Conservation (phyloP, 2,329 filamentous ascomycete genomes). For the Paramyrothecium roridum region DNA sequence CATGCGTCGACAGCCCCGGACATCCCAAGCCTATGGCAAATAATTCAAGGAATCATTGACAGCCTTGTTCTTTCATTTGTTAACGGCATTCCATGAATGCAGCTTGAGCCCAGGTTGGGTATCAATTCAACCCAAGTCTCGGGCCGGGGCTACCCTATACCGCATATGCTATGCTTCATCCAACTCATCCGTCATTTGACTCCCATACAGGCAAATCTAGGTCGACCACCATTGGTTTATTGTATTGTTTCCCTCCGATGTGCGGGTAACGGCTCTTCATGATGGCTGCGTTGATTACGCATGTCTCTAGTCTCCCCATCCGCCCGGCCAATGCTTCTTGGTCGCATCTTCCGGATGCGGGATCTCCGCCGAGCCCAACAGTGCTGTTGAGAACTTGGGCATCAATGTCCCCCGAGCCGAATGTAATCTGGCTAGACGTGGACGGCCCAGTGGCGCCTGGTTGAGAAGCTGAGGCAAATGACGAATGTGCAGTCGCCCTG, state of each 20-base stretch:
- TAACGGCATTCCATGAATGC: neutral
- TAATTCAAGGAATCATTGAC: neutral
- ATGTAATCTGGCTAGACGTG: slow-evolving; percentile 1
- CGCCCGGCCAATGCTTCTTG: slow-evolving; percentile 34
- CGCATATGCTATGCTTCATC: neutral
- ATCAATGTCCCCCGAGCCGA: slow-evolving; percentile 12
- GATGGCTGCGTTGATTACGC: slow-evolving; percentile 76
- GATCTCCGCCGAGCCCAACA: slow-evolving; percentile 34
- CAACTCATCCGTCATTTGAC: neutral
- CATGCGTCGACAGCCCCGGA: neutral
- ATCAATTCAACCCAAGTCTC: slow-evolving; percentile 12
- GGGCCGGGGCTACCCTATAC: slow-evolving; percentile 9
- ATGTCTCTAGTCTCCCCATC: slow-evolving; percentile 62
- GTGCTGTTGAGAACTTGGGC: slow-evolving; percentile 17
- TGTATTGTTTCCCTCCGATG: slow-evolving; percentile 57
- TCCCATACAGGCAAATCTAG: slow-evolving; percentile 61
- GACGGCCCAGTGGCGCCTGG: neutral
- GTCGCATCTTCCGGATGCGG: slow-evolving; percentile 39
- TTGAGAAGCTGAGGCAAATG: neutral
- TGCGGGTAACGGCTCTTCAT: slow-evolving; percentile 67
- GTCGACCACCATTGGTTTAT: slow-evolving; percentile 84
- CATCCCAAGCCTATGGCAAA: neutral
- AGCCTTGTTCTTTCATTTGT: neutral
- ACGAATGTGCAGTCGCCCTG: slow-evolving; percentile 2
- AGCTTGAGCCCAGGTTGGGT: slow-evolving; percentile 13